Evolutionary conservation across 2,329 filamentous ascomycete genomes (phyloP), one percentile per base, ranked within the genome.

Genomic region (Trichocomaceae sp.): DNA sequence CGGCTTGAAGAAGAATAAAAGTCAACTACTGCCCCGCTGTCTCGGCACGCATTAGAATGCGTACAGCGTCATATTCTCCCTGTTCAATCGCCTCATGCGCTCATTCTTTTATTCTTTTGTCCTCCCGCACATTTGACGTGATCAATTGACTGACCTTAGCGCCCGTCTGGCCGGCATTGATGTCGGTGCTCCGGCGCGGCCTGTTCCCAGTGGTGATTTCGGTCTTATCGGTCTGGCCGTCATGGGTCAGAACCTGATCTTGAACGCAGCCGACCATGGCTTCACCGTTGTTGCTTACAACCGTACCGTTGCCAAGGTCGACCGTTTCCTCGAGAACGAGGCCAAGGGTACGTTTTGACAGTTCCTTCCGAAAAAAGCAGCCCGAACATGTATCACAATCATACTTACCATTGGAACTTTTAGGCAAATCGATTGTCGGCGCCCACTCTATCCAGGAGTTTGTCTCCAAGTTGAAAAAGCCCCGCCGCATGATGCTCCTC

Each of bases 211-310:
- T 78, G 85, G 84, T 84, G 88, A 93, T 84, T 85, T 93, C 77
- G 88, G 88, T 81, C 87, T 93, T 72, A 92, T 93, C 74, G 88
- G 88, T 83, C 82, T 93, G 79, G 88, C 88, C 79, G 88, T 93
- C 77, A 93, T 93, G 87, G 78, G 78, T 74, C 86, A 91, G 81
- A 93, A 92, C 80, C 79, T 93, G 77, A 91, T 93, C 75, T 77
- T 93, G 71, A 93, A 93, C 77, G 88, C 86, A 79, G 88, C 88
- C 67, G 88, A 93, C 75, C 84, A 92, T 69, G 87, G 91, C 71
- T 97, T 95, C 84, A 97, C 90, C 73, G 89, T 99, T 71, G 88
- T 92, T 77, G 93, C 92, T 66, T 99, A 88, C 85, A 99, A 99
- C 87, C 88, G 93, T 77, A 99, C 93, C 67, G 89, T 96, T 66